Base-by-base conservation (phyloP, 2,329 filamentous ascomycete genomes). In the Microcera coccophila region DNA sequence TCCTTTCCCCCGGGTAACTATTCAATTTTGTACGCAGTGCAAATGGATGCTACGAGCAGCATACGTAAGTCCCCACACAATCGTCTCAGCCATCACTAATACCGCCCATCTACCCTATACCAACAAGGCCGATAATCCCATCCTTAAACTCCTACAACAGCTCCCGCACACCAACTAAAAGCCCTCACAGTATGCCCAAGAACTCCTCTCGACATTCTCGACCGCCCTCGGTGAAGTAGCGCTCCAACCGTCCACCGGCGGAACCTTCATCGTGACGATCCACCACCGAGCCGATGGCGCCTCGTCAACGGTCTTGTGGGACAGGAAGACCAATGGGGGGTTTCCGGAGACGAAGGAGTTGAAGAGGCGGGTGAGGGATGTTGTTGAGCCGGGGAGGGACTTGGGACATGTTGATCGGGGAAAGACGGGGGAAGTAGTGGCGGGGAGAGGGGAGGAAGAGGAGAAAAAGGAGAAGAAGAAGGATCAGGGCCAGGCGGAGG, bases 311-410 rank as follows among this genome's bases (percentile, higher is more conserved):
- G 60, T 85, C 3, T 71, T 97, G 22, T 98, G 93, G 93, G 89
- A 97, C 71, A 79, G 93, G 48, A 94, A 90, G 63, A 62, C 68
- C 3, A 84, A 96, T 60, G 87, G 87, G 21, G 90, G 93, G 0
- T 98, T 98, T 66, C 93, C 91, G 47, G 90, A 96, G 69, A 90
- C 87, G 2, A 95, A 96, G 67, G 84, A 91, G 54, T 75, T 96
- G 33, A 96, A 97, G 70, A 82, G 89, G 46, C 76, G 84, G 14
- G 81, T 96, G 4, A 74, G 91, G 44, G 87, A 96, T 68, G 75
- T 87, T 39, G 82, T 96, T 54, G 84, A 93, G 58, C 91, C 90
- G 0, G 73, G 71, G 1, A 76, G 85, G 48, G 78, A 91, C 59
- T 69, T 96, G 40, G 91, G 91, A 0, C 91, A 97, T 67, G 84